Conservation (phyloP, 2,329 filamentous ascomycete species). For the Verticillium longisporum region DNA sequence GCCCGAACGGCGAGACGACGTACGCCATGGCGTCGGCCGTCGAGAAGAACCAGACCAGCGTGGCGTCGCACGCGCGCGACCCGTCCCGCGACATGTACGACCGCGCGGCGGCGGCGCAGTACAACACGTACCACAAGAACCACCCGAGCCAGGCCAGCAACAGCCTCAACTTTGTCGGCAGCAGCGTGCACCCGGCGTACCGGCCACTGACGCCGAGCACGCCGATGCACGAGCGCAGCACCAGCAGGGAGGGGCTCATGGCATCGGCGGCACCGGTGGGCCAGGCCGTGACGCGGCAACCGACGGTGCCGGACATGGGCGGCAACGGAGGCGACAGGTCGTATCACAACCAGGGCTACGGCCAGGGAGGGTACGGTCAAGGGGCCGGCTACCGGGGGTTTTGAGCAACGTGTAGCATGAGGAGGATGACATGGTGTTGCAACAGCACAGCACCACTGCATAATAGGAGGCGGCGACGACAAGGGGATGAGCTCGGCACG, state of each 20-base stretch:
- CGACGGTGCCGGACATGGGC: conserved; percentile 22
- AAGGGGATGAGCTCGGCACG: neutral
- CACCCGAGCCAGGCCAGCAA: conserved; percentile 1
- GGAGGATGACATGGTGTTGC: neutral
- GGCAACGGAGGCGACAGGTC: conserved; percentile 2
- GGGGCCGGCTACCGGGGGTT: conserved; percentile 8
- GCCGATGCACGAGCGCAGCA: conserved; percentile 15
- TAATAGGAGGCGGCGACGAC: neutral
- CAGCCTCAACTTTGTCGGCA: conserved; percentile 11
- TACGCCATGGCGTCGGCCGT: conserved; percentile 34
- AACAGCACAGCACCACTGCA: neutral
- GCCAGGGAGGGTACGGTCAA: neutral
- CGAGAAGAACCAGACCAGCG: conserved; percentile 23
- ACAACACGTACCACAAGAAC: conserved; percentile 17
- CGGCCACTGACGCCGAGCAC: conserved; percentile 30
- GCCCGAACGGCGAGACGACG: conserved; percentile 27
- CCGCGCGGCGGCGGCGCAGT: conserved; percentile 11
- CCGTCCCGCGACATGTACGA: conserved; percentile 25
- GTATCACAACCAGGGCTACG: neutral
- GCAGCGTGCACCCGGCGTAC: conserved; percentile 14
- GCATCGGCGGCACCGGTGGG: conserved; percentile 31
- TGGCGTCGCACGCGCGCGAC: conserved; percentile 15
- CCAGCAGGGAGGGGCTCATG: conserved; percentile 31
- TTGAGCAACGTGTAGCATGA: neutral
- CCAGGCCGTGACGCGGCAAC: conserved; percentile 19